Percentiles rank a stretch among this genome's conserved stretches.
Evolutionary conservation across 2,329 filamentous ascomycete genomes (phyloP).

Genomic region (Plenodomus tracheiphilus): DNA sequence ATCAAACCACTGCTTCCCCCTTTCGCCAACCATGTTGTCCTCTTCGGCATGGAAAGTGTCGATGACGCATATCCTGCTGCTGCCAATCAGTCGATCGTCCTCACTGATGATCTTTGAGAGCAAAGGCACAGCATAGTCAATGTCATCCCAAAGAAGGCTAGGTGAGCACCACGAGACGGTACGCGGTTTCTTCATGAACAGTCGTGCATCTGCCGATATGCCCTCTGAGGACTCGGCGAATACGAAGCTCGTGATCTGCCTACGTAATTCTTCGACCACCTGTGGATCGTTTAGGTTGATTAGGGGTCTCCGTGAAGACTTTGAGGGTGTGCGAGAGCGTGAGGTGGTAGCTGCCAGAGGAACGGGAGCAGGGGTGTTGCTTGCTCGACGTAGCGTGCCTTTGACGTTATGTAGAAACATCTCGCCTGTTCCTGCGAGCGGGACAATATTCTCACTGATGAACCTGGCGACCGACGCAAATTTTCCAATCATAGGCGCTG

Average conservation of each 20-base stretch:
- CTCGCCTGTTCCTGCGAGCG: slow-evolving; percentile 25
- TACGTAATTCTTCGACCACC: slow-evolving; percentile 27
- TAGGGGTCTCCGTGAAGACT: background rate
- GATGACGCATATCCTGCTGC: slow-evolving; percentile 20
- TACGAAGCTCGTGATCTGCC: slow-evolving; percentile 23
- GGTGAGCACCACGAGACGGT: slow-evolving; percentile 26
- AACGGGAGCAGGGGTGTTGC: slow-evolving; percentile 12
- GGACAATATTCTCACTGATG: slow-evolving; percentile 27
- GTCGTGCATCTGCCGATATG: slow-evolving; percentile 29
- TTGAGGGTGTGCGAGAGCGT: slow-evolving; percentile 4
- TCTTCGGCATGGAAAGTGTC: slow-evolving; percentile 34
- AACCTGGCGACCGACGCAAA: slow-evolving; percentile 24
- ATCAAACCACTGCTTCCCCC: slow-evolving; percentile 33
- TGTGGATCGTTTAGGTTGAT: slow-evolving; percentile 16
- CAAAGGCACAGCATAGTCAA: slow-evolving; percentile 28
- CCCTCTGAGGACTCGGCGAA: slow-evolving; percentile 34
- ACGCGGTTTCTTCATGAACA: slow-evolving; percentile 28
- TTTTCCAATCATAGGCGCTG: slow-evolving; percentile 28
- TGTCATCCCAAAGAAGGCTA: slow-evolving; percentile 26
- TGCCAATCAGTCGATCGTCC: slow-evolving; percentile 5
- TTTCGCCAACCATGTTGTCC: slow-evolving; percentile 35
- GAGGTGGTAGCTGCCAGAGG: slow-evolving; percentile 10
- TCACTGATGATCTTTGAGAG: slow-evolving; percentile 24
- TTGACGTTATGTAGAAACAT: slow-evolving; percentile 18
- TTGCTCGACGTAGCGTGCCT: slow-evolving; percentile 8